Evolutionary conservation across 805 yeast species (phyloP), one percentile per base, ranked within the genome.

Genomic region (Candida vaughaniae): DNA sequence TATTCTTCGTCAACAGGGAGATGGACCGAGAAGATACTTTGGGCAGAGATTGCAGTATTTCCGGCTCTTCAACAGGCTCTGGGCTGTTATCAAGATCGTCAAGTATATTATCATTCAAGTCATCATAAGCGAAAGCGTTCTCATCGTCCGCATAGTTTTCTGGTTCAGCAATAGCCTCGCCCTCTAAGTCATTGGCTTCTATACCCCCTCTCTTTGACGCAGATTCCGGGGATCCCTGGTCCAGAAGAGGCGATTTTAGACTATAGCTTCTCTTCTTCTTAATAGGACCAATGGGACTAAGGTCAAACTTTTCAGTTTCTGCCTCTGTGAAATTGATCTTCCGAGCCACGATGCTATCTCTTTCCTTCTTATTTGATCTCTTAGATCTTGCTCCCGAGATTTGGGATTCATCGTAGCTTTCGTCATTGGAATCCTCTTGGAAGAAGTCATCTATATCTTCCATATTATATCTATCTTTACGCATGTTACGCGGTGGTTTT

Each of bases 401-500:
- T 12, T 14, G 8, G 4, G 19, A 16, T 18, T 29, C 33, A 16
- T 10, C 31, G 6, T 11, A 15, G 11, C 17, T 18, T 8, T 28
- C 17, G 22, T 31, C 35, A 22, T 15, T 31, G 10, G 35, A 22
- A 20, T 74, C 79, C 35, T 78, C 84, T 31, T 67, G 69, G 36
- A 82, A 83, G 55, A 82, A 83, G 38, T 81, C 88, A 45, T 79
- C 81, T 11, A 83, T 53, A 47, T 79, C 83, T 48, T 83, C 90
- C 76, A 82, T 73, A 18, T 82, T 77, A 48, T 78, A 72, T 33
- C 70, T 69, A 53, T 82, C 85, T 47, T 73, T 71, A 29, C 63
- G 62, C 22, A 82, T 59, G 41, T 69, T 64, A 16, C 60, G 59
- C 30, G 64, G 70, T 6, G 75, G 75, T 35, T 60, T 59, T 12